Evolutionary conservation across 2,329 filamentous ascomycete genomes (phyloP).

Genomic region (Drechslerella coelobrocha): DNA sequence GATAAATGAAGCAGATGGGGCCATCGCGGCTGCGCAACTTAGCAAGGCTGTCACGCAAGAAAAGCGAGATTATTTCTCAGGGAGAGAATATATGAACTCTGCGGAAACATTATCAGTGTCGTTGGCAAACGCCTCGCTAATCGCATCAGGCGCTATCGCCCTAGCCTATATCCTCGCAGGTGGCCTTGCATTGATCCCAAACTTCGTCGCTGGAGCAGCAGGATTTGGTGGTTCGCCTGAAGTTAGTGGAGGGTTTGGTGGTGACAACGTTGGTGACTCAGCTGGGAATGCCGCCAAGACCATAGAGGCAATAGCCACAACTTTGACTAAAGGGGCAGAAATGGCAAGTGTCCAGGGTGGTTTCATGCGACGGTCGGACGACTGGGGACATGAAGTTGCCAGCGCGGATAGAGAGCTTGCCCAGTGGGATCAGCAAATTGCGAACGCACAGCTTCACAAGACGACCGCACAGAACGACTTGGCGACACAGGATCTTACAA

Average conservation of each 20-base stretch:
- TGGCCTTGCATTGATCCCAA: slow-evolving; percentile 4
- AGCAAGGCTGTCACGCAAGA: slow-evolving; percentile 4
- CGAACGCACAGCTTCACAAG: background rate
- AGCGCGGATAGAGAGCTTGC: slow-evolving; percentile 4
- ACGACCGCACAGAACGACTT: slow-evolving; percentile 2
- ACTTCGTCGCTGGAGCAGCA: background rate
- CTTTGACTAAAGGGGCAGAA: background rate
- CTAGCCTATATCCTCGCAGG: background rate
- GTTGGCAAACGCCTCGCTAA: background rate
- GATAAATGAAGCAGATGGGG: slow-evolving; percentile 48
- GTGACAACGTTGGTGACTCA: background rate
- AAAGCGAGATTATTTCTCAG: slow-evolving; percentile 1
- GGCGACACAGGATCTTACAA: slow-evolving; percentile 9
- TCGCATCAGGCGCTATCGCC: background rate
- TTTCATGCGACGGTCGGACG: slow-evolving; percentile 1
- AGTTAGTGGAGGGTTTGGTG: background rate
- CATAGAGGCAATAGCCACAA: background rate
- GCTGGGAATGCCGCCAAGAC: background rate
- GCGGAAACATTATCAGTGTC: background rate
- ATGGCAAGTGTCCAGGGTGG: slow-evolving; percentile 3
- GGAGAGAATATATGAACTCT: background rate
- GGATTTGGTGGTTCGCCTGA: slow-evolving; percentile 11
- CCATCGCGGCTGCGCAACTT: slow-evolving; percentile 29
- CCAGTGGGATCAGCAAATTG: slow-evolving; percentile 8
- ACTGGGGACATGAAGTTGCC: slow-evolving; percentile 12